These are phyloP conservation scores for Eucalyptus sp. DNA, from an alignment of 345 rosid species.

Conservation along the genomic window DNA sequence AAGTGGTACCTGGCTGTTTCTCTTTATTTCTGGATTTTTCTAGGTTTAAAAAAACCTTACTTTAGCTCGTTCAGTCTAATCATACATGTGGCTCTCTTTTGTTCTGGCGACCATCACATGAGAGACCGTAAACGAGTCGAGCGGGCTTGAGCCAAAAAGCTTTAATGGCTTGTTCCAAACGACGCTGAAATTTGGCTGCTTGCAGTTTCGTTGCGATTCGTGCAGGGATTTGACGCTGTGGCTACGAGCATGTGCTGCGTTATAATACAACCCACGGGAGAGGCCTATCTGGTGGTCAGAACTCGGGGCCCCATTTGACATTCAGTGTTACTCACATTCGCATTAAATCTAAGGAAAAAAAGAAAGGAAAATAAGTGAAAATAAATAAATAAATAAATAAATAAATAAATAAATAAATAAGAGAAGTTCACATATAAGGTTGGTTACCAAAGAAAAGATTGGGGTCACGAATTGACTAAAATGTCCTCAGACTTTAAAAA, in stretches of 20 bases:
- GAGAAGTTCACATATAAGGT: background rate
- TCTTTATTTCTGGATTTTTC: background rate
- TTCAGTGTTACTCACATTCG: background rate
- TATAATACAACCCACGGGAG: background rate
- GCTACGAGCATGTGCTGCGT: background rate
- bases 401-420: background rate
- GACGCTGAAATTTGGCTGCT: background rate
- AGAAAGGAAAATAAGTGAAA: background rate
- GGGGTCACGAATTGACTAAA: background rate
- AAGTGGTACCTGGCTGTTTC: background rate
- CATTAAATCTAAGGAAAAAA: background rate
- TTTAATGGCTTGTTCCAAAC: background rate
- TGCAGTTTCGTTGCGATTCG: background rate
- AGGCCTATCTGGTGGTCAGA: background rate
- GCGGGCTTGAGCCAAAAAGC: background rate
- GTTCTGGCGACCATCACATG: background rate
- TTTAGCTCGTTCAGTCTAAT: background rate
- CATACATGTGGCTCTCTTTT: background rate
- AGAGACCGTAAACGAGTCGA: background rate
- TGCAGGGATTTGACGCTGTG: background rate
- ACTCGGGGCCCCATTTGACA: background rate
- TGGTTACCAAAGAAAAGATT: background rate
- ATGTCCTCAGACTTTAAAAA: background rate
- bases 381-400: background rate
- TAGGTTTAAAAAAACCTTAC: background rate